A percentile compares a stretch with the other conserved stretches of the same genome.
Conservation (phyloP, 768 basidiomycete genomes). For the Boletus rufocinnamomeus region DNA sequence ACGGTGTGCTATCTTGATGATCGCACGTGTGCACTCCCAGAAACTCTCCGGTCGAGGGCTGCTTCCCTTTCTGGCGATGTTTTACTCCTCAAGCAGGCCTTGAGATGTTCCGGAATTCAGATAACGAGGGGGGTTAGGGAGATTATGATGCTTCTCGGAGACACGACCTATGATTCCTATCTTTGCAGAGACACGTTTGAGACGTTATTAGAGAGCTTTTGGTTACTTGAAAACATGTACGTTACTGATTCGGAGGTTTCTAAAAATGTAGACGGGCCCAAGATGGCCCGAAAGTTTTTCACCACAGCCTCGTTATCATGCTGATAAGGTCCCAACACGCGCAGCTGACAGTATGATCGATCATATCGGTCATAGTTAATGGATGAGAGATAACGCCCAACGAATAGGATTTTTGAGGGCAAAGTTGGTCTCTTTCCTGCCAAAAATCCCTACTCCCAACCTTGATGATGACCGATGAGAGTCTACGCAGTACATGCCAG, state of each 20-base stretch:
- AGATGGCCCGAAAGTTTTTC: not conserved
- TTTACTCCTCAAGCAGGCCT: slow-evolving; percentile 16
- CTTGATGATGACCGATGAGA: not conserved
- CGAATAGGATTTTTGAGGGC: not conserved
- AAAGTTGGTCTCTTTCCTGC: not conserved
- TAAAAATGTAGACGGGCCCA: not conserved
- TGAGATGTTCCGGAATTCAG: slow-evolving; percentile 4
- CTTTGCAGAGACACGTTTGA: not conserved
- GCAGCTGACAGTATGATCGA: not conserved
- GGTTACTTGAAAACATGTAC: not conserved
- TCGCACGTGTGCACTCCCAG: slow-evolving; percentile 23
- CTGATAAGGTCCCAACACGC: not conserved
- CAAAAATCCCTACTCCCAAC: too few relatives aligned
- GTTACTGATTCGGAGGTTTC: not conserved
- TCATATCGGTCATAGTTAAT: not conserved
- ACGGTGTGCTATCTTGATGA: slow-evolving; percentile 24
- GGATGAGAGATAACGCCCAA: not conserved
- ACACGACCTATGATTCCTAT: not conserved
- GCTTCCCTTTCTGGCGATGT: slow-evolving; percentile 16
- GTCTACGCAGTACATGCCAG: not conserved
- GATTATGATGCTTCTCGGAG: slow-evolving; percentile 7
- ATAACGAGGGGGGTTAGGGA: not conserved
- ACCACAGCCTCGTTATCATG: not conserved
- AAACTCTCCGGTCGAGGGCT: slow-evolving; percentile 9
- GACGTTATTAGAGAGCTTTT: not conserved